Evolutionary conservation across 2,329 filamentous ascomycete species (phyloP).

Genomic region (Trichoderma brevicompactum): DNA sequence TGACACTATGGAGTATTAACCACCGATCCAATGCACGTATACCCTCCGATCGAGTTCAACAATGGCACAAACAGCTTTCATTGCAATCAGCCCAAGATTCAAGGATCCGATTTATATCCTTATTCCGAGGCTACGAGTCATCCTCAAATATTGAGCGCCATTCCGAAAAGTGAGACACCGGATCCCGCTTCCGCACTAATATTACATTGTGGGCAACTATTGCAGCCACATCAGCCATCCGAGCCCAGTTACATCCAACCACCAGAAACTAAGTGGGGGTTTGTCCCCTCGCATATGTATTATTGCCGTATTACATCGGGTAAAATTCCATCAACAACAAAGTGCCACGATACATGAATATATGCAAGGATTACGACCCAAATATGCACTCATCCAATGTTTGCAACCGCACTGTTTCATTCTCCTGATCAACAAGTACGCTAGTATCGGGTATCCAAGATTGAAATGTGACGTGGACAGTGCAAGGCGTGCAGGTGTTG

Average conservation of each 20-base stretch:
- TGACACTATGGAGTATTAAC: no score
- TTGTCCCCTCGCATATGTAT: not conserved
- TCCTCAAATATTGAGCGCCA: not conserved
- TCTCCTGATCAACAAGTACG: not conserved
- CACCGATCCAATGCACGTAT: no score
- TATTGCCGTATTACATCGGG: not conserved
- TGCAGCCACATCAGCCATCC: not conserved
- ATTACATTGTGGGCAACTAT: not conserved
- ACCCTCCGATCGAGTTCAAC: no score
- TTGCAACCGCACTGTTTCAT: not conserved
- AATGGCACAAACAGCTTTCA: no score
- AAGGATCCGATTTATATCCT: not conserved
- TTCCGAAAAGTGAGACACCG: not conserved
- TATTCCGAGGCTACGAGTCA: not conserved
- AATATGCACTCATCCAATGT: not conserved
- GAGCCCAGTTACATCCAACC: not conserved
- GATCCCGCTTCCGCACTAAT: not conserved
- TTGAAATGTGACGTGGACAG: not conserved
- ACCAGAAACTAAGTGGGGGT: not conserved
- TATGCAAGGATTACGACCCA: not conserved
- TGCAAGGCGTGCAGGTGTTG: not conserved
- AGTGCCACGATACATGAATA: not conserved
- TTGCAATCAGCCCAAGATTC: no score
- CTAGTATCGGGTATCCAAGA: not conserved
- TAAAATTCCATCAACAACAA: not conserved